Evolutionary conservation across 2,329 filamentous ascomycete genomes (phyloP).

Genomic region (Fusarium nygamai): DNA sequence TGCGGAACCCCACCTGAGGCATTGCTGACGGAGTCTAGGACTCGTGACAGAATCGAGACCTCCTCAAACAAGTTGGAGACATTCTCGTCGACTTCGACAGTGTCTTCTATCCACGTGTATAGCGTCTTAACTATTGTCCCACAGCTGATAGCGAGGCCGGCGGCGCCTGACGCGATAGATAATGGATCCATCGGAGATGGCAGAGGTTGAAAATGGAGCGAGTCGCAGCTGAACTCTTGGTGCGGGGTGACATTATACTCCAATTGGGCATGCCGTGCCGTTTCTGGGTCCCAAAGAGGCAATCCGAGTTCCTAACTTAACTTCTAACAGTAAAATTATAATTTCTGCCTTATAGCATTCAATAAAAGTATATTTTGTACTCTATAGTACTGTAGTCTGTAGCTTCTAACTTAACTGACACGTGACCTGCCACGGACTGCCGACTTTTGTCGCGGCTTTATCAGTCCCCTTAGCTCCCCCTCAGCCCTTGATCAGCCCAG

Average conservation of each 20-base stretch:
- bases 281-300: neutral
- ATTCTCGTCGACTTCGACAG: neutral
- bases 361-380: neutral
- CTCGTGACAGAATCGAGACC: neutral
- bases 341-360: neutral
- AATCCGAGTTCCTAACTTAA: neutral
- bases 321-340: neutral
- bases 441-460: no score
- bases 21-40: neutral
- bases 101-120: neutral
- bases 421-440: no score
- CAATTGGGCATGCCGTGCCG: neutral
- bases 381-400: no score
- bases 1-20: neutral
- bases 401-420: no score
- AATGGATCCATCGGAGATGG: neutral
- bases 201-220: neutral
- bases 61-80: neutral
- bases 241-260: neutral
- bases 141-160: neutral
- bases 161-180: neutral
- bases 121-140: neutral
- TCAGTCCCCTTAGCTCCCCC: no score
- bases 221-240: neutral
- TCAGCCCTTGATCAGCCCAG: no score